Percentiles rank a stretch among this genome's conserved stretches.
Conservation (phyloP, 305 asterid genomes). For the Euphrasia arctica region DNA sequence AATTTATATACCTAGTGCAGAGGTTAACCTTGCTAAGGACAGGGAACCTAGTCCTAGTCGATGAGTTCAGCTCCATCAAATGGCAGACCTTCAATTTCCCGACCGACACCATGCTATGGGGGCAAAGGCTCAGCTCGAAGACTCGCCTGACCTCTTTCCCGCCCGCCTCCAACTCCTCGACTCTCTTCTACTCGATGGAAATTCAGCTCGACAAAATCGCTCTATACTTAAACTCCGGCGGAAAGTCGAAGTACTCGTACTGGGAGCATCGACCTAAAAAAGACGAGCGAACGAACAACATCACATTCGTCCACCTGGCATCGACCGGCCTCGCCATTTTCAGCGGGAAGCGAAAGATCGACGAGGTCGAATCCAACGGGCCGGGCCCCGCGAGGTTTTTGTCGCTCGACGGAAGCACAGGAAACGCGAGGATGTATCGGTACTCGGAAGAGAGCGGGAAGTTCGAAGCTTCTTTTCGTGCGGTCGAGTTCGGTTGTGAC, state of each 20-base stretch:
- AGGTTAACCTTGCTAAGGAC: constrained; percentile 53
- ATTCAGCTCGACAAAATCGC: constrained; percentile 61
- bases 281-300: constrained; percentile 31
- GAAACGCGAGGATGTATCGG: constrained; percentile 59
- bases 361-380: constrained; percentile 36
- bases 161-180: constrained; percentile 29
- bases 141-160: constrained; percentile 78
- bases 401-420: constrained; percentile 50
- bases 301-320: constrained; percentile 58
- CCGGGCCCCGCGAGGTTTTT: constrained; percentile 53
- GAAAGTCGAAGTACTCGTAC: constrained; percentile 54
- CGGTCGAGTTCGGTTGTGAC: constrained; percentile 61
- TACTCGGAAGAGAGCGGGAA: constrained; percentile 42
- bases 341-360: constrained; percentile 45
- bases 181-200: constrained; percentile 62
- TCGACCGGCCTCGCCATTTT: constrained; percentile 58
- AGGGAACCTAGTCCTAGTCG: constrained; percentile 80
- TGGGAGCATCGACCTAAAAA: constrained; percentile 62
- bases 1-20: constrained; percentile 42
- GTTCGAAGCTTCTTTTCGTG: constrained; percentile 60
- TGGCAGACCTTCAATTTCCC: constrained; percentile 97
- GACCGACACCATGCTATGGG: constrained; percentile 80
- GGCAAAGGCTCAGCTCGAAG: constrained; percentile 75
- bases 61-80: constrained; percentile 52
- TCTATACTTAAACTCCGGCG: constrained; percentile 45